Conservation (phyloP, 2,329 filamentous ascomycete genomes). For the Colletotrichum destructivum region DNA sequence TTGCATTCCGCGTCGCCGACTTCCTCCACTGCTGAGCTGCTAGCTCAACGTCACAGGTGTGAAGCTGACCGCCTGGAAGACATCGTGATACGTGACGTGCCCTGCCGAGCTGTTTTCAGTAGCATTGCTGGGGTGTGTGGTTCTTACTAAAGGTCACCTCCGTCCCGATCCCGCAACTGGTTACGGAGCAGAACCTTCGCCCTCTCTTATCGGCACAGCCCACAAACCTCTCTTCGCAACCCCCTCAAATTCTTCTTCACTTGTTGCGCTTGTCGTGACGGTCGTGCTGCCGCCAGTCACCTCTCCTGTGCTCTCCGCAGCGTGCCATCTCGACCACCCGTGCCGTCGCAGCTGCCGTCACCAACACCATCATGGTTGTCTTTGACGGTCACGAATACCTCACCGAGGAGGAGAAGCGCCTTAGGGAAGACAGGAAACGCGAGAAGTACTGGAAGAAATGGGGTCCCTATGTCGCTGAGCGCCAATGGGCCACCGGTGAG, state of each 20-base stretch:
- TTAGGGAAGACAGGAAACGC: conserved; percentile 87
- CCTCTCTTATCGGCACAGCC: conserved; percentile 28
- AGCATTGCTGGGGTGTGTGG: conserved; percentile 38
- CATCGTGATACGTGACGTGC: conserved; percentile 42
- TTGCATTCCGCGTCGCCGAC: conserved; percentile 6
- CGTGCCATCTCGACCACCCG: conserved; percentile 27
- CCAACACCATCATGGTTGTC: conserved; percentile 78
- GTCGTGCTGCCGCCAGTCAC: conserved; percentile 16
- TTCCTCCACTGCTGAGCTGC: background rate
- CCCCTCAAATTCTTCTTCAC: conserved; percentile 17
- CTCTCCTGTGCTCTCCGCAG: conserved; percentile 4
- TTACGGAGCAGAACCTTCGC: conserved; percentile 20
- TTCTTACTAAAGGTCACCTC: conserved; percentile 40
- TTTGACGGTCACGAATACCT: conserved; percentile 90
- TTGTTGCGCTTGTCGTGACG: conserved; percentile 29
- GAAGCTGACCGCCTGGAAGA: conserved; percentile 30
- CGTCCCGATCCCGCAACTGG: conserved; percentile 27
- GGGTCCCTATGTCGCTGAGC: conserved; percentile 93
- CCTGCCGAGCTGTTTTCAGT: conserved; percentile 34
- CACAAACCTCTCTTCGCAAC: conserved; percentile 35
- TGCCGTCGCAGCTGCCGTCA: conserved; percentile 15
- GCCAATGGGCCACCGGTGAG: conserved; percentile 94
- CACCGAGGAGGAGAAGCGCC: conserved; percentile 90
- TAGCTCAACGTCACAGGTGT: background rate
- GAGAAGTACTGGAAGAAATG: conserved; percentile 98